Base-by-base conservation (phyloP, 2,329 filamentous ascomycete genomes). In the Dactylellina haptotyla region DNA sequence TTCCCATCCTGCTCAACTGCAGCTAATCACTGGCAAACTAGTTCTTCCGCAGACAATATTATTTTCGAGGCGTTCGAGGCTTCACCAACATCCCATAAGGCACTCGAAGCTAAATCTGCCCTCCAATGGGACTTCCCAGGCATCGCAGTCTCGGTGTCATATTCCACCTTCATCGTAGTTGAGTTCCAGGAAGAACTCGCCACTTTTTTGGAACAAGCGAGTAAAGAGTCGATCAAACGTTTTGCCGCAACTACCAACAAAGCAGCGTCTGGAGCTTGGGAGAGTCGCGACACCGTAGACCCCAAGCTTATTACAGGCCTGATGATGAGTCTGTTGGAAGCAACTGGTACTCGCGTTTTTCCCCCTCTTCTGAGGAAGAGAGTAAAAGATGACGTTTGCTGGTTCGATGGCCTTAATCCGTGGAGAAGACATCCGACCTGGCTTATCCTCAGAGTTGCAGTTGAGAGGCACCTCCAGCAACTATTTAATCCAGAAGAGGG, bases 351-450 rank as follows among this genome's bases (percentile, higher is more conserved):
- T 0, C 75, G 80, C 0, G 67, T 81, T 0, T 61, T 79, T 0
- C 79, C 83, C 0, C 75, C 80, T 0, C 23, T 81, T 0, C 77
- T 89, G 0, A 81, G 81, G 0, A 91, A 91, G 77, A 82, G 84
- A 1, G 83, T 90, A 0, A 83, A 86, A 0, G 89, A 91, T 54
- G 87, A 89, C n/a, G 84, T 89, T 0, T 83, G 82, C 10, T 84
- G 86, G 78, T 77, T 80, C 0, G 77, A 83, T 0, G 79, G 79
- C 1, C 79, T 83, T 0, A 77, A 82, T 0, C 88, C 88, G 0
- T 91, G 89, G 88, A 82, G 89, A 16, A 81, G 89, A 37, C 84
- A 84, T 1, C 84, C 89, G 0, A 83, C 85, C 56, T 91, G 88
- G 85, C 83, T 91, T 0, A 80, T 87, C 0, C 78, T 90, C 3